Conservation (phyloP, 768 basidiomycete species). For the Mycena rosella region DNA sequence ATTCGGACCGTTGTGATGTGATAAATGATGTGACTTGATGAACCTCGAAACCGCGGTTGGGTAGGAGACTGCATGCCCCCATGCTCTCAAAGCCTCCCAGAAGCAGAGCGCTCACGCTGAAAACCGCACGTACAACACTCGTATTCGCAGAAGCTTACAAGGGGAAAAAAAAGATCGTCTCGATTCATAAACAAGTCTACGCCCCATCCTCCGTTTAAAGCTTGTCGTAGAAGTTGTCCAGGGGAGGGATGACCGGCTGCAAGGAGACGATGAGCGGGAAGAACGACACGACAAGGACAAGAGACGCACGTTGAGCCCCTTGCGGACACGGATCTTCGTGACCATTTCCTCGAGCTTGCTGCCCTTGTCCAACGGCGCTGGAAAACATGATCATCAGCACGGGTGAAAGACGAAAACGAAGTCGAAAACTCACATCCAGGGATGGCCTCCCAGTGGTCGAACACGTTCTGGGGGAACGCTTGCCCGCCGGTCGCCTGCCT, state of each 20-base stretch:
- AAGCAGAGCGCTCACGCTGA: not conserved
- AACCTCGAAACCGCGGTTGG: no score
- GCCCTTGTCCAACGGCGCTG: slow-evolving; percentile 74
- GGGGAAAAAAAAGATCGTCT: slow-evolving; percentile 11
- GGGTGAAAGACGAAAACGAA: not conserved
- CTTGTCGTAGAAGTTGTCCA: slow-evolving; percentile 82
- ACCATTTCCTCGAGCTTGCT: slow-evolving; percentile 77
- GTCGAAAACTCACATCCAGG: slow-evolving; percentile 72
- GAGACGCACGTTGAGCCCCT: slow-evolving; percentile 74
- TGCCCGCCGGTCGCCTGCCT: slow-evolving; percentile 94
- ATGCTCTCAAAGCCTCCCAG: no score
- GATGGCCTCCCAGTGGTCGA: slow-evolving; percentile 94
- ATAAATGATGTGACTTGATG: no score
- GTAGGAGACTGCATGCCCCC: not conserved
- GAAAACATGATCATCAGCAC: not conserved
- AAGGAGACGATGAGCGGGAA: slow-evolving; percentile 9
- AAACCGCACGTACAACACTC: slow-evolving; percentile 24
- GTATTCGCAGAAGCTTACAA: slow-evolving; percentile 33
- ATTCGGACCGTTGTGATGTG: no score
- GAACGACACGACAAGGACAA: not conserved
- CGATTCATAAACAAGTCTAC: slow-evolving; percentile 16
- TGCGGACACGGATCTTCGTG: slow-evolving; percentile 71
- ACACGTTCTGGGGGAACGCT: slow-evolving; percentile 97
- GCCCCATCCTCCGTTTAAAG: slow-evolving; percentile 47
- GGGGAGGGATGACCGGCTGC: slow-evolving; percentile 74